These are phyloP conservation scores for Jatropha multifida DNA, from an alignment of 441 rosid genomes.

Conservation along the genomic window DNA sequence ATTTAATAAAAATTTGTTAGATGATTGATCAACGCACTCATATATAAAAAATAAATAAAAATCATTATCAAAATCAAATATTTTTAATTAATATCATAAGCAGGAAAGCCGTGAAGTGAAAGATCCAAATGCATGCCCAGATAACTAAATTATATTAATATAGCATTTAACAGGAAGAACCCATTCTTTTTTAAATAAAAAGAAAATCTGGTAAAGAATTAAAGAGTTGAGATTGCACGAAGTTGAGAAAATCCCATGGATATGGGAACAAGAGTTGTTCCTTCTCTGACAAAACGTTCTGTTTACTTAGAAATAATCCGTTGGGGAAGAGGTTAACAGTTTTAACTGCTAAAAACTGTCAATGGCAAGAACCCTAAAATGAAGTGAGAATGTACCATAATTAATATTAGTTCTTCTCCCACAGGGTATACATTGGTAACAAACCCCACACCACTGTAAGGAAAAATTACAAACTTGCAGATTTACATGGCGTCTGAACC, in stretches of 20 bases:
- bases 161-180: too few relatives aligned
- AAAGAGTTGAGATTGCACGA: background rate
- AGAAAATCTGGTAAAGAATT: too few relatives aligned
- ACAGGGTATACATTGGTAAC: conserved; percentile 17
- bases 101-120: too few relatives aligned
- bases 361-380: conserved; percentile 14
- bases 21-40: too few relatives aligned
- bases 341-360: conserved; percentile 18
- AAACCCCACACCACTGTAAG: conserved; percentile 38
- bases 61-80: too few relatives aligned
- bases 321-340: conserved; percentile 11
- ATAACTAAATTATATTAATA: too few relatives aligned
- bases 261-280: background rate
- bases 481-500: conserved; percentile 38
- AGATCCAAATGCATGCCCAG: too few relatives aligned
- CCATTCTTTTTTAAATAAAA: too few relatives aligned
- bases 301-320: background rate
- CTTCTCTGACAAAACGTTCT: conserved; percentile 19
- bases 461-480: conserved; percentile 24
- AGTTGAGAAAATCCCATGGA: background rate
- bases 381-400: background rate
- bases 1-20: too few relatives aligned
- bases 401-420: conserved; percentile 9
- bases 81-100: too few relatives aligned
- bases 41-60: too few relatives aligned